These are phyloP conservation scores for Lactifluus hygrophoroides DNA, from an alignment of 768 basidiomycete species.

Conservation along the genomic window DNA sequence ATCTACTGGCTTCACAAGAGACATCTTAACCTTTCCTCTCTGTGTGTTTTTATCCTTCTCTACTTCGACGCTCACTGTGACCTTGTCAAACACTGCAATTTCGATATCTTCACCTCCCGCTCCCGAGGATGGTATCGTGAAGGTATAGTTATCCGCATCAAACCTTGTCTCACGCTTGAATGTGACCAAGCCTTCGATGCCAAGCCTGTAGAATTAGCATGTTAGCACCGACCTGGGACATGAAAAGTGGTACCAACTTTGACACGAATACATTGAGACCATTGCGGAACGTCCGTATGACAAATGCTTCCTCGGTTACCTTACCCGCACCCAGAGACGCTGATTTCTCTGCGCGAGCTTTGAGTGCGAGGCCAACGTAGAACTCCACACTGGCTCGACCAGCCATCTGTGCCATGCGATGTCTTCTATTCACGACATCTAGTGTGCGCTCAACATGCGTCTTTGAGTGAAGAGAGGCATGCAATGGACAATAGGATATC, in stretches of 20 bases:
- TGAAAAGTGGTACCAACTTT: slow-evolving; percentile 46
- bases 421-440: slow-evolving; percentile 81
- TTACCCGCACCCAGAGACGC: slow-evolving; percentile 22
- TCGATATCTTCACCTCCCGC: slow-evolving; percentile 35
- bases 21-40: slow-evolving; percentile 83
- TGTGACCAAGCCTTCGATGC: slow-evolving; percentile 88
- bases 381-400: slow-evolving; percentile 95
- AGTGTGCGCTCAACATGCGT: slow-evolving; percentile 79
- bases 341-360: slow-evolving; percentile 47
- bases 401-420: slow-evolving; percentile 97
- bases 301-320: slow-evolving; percentile 79
- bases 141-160: slow-evolving; percentile 84
- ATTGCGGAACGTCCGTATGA: slow-evolving; percentile 90
- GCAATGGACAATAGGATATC: slow-evolving; percentile 75
- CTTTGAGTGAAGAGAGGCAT: slow-evolving; percentile 83
- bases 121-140: slow-evolving; percentile 50
- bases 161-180: slow-evolving; percentile 88
- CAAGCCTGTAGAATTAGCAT: slow-evolving; percentile 46
- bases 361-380: slow-evolving; percentile 89
- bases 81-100: slow-evolving; percentile 90
- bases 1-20: slow-evolving; percentile 58
- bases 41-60: slow-evolving; percentile 95
- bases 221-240: not conserved
- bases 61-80: slow-evolving; percentile 80
- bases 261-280: slow-evolving; percentile 95